These are phyloP conservation scores for Lasiosphaeris hirsuta DNA, from an alignment of 495 filamentous ascomycete genomes.

Conservation along the genomic window DNA sequence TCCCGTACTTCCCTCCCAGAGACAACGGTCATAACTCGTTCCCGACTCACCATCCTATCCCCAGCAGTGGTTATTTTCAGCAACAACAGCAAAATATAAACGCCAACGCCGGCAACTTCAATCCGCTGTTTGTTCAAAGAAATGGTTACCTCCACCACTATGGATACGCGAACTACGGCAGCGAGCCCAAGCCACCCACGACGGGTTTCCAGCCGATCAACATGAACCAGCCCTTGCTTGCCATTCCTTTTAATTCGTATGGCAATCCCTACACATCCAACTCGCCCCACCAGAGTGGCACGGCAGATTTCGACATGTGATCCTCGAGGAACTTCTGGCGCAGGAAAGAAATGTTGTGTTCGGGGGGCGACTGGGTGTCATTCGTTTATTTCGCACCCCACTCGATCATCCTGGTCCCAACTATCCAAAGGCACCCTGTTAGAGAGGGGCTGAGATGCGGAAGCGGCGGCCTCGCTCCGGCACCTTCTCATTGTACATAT, in stretches of 20 bases:
- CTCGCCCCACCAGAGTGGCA: conserved; percentile 12
- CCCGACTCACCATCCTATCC: conserved; percentile 16
- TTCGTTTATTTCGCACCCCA: too few relatives aligned
- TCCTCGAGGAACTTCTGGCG: neutral
- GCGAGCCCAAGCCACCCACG: conserved; percentile 28
- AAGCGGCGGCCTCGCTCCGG: too few relatives aligned
- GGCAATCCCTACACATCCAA: conserved; percentile 14
- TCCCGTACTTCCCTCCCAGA: conserved; percentile 15
- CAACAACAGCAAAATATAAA: conserved; percentile 29
- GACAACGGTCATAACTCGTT: conserved; percentile 16
- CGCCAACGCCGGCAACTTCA: conserved; percentile 34
- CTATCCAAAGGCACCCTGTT: too few relatives aligned
- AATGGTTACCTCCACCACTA: conserved; percentile 32
- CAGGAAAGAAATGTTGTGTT: neutral
- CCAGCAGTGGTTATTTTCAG: conserved; percentile 31
- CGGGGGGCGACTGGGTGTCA: too few relatives aligned
- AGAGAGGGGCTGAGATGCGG: too few relatives aligned
- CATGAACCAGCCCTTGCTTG: conserved; percentile 20
- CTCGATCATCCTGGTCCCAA: too few relatives aligned
- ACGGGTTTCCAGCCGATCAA: conserved; percentile 23
- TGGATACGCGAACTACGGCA: conserved; percentile 28
- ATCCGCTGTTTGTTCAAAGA: conserved; percentile 42
- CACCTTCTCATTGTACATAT: too few relatives aligned
- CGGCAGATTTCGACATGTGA: conserved; percentile 25
- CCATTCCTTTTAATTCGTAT: conserved; percentile 15